Base-by-base conservation (phyloP, 2,329 filamentous ascomycete genomes). In the Curvularia spicifera region DNA sequence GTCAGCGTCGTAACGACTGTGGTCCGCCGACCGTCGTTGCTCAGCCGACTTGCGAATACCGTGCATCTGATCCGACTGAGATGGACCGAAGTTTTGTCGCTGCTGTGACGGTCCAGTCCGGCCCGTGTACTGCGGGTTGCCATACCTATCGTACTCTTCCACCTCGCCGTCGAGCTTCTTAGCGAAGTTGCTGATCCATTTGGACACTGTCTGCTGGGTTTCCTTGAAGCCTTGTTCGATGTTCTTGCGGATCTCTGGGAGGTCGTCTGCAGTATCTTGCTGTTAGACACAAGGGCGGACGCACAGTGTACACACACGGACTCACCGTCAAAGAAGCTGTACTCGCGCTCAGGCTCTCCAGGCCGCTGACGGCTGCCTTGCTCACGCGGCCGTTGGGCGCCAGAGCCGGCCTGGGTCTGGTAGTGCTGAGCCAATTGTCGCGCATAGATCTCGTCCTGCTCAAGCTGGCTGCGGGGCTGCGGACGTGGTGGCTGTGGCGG, bases 381-480 rank as follows among this genome's bases (percentile, higher is more conserved):
- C 46, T 57, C 57, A 43, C 72, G 70, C 57, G 72, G 65, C 40
- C 75, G 64, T 69, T 77, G 69, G 66, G 75, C 66, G 31, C 54
- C 54, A 9, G 62, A 55, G n/a, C 63, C 64, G 7, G 66, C 66
- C 35, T 77, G 71, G 42, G 52, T 69, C 65, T 91, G 88, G 78
- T 93, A 98, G 69, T 97, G 93, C 77, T 97, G 90, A 1, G 94
- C 93, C 31, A 99, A 86, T 78, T 96, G 93, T 61, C 95, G 90
- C 33, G 94, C 94, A 78, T 96, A 97, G 66, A 89, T 82, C 77
- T 97, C 94, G 77, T 98, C 94, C 35, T 91, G 88, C 78, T 96
- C 92, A 53, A 99, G 75, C 80, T 99, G 95, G 61, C 85, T 89
- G 77, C 89, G 86, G 10, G 89, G 84, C 43, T 77, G 86, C 0